These are phyloP conservation scores for Monilinia fructicola DNA, from an alignment of 2,329 filamentous ascomycete species.

Conservation along the genomic window DNA sequence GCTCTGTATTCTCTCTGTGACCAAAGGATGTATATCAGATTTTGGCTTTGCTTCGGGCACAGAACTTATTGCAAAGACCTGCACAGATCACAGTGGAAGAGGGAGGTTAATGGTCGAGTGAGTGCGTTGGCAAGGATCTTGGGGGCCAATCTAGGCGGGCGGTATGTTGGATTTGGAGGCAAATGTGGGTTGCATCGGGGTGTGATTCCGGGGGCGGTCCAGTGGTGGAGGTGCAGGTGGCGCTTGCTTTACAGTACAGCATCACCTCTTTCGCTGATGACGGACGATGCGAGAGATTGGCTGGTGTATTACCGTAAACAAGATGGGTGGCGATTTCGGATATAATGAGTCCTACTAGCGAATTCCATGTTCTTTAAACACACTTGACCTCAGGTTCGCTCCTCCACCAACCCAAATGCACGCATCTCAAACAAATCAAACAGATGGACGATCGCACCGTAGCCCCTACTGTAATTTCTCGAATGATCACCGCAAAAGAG, in stretches of 20 bases:
- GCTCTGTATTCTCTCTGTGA: slow-evolving; percentile 3
- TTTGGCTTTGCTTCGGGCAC: slow-evolving; percentile 1
- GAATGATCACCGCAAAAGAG: background rate
- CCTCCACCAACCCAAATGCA: background rate
- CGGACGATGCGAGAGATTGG: background rate
- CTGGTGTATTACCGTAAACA: background rate
- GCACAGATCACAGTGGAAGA: background rate
- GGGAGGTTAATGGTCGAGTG: slow-evolving; percentile 4
- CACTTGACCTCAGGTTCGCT: background rate
- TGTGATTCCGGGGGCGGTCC: slow-evolving; percentile 15
- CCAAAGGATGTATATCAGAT: slow-evolving; percentile 8
- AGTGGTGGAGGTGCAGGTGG: background rate
- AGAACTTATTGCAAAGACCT: slow-evolving; percentile 10
- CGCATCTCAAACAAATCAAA: background rate
- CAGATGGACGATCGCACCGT: background rate
- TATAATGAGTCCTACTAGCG: too few relatives aligned
- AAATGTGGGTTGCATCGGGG: background rate
- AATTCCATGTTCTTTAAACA: background rate
- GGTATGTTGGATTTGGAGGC: slow-evolving; percentile 7
- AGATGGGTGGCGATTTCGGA: background rate
- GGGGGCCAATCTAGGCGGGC: slow-evolving; percentile 12
- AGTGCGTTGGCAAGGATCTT: slow-evolving; percentile 8
- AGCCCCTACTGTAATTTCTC: background rate
- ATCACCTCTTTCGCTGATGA: slow-evolving; percentile 14
- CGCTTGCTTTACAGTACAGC: slow-evolving; percentile 3